These are phyloP conservation scores for Entomortierella chlamydospora DNA, from an alignment of 192 early-diverging fungal genomes.

Conservation along the genomic window DNA sequence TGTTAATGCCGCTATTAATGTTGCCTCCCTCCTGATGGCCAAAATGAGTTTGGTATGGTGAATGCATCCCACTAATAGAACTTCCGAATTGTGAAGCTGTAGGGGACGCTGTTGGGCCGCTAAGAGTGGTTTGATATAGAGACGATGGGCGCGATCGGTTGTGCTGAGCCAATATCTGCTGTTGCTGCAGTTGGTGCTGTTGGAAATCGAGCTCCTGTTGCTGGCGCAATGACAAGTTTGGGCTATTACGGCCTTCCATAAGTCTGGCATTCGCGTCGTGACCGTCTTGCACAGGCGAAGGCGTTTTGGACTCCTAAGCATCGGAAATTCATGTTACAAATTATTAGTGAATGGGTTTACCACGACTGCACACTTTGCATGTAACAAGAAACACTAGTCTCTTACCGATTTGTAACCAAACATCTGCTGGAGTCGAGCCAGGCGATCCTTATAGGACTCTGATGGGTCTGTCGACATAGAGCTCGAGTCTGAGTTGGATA, in stretches of 20 bases:
- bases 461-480: conserved; percentile 20
- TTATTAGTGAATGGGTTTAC: not conserved
- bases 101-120: conserved; percentile 2
- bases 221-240: conserved; percentile 22
- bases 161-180: conserved; percentile 50
- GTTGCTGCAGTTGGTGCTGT: conserved; percentile 53
- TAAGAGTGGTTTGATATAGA: conserved; percentile 18
- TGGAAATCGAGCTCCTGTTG: conserved; percentile 46
- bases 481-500: conserved; percentile 9
- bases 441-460: conserved; percentile 62
- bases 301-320: conserved; percentile 33
- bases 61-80: conserved; percentile 16
- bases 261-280: conserved; percentile 8
- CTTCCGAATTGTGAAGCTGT: conserved; percentile 8
- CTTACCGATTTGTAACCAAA: conserved; percentile 60
- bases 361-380: too few species aligned
- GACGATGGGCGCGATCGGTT: conserved; percentile 41
- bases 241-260: conserved; percentile 38
- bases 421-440: conserved; percentile 71
- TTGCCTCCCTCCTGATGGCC: conserved; percentile 13
- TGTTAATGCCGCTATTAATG: conserved; percentile 4
- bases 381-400: too few species aligned
- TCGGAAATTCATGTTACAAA: not conserved
- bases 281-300: conserved; percentile 39
- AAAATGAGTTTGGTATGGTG: conserved; percentile 27